phyloP scores from a whole-genome alignment of 495 filamentous ascomycete genomes.

The Apiosordaria backusii region DNA sequence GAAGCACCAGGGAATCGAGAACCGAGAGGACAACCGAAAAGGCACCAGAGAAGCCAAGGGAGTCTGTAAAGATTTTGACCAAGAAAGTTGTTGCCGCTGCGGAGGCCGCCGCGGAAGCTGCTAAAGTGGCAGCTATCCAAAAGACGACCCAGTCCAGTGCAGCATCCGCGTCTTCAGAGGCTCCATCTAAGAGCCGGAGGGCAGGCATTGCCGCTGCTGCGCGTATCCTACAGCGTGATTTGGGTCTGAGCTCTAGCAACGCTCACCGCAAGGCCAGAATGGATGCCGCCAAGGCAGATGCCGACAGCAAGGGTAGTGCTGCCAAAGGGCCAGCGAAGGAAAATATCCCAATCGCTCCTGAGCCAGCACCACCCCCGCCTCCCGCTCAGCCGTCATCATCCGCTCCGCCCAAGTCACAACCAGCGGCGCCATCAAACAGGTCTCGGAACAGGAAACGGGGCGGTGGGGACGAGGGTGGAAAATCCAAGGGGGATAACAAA shows the following conservation, averaged over 20 bases:
- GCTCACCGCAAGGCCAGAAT: slow-evolving; percentile 52
- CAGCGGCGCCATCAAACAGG: slow-evolving; percentile 29
- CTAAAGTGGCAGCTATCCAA: slow-evolving; percentile 27
- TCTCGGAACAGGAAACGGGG: slow-evolving; percentile 28
- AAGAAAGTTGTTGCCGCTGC: slow-evolving; percentile 49
- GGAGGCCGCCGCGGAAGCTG: slow-evolving; percentile 5
- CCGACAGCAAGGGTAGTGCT: slow-evolving; percentile 40
- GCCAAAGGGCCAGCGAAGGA: slow-evolving; percentile 35
- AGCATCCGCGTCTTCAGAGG: slow-evolving; percentile 25
- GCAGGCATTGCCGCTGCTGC: slow-evolving; percentile 73
- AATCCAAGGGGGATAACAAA: slow-evolving; percentile 21
- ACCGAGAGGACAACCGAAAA: slow-evolving; percentile 57
- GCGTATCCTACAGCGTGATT: slow-evolving; percentile 82
- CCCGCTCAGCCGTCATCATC: slow-evolving; percentile 22
- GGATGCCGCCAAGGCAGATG: slow-evolving; percentile 50
- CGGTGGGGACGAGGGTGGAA: slow-evolving; percentile 24
- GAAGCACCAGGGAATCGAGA: slow-evolving; percentile 30
- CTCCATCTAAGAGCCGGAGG: slow-evolving; percentile 49
- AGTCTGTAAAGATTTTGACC: slow-evolving; percentile 76
- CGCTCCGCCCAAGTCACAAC: slow-evolving; percentile 20
- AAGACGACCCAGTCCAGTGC: slow-evolving; percentile 12
- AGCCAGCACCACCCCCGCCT: slow-evolving; percentile 27
- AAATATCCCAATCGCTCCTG: slow-evolving; percentile 22
- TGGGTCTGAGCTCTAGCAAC: slow-evolving; percentile 70
- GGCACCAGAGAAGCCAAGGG: slow-evolving; percentile 60